Base-by-base conservation (phyloP, 345 rosid species). In the Acer yangbiense region DNA sequence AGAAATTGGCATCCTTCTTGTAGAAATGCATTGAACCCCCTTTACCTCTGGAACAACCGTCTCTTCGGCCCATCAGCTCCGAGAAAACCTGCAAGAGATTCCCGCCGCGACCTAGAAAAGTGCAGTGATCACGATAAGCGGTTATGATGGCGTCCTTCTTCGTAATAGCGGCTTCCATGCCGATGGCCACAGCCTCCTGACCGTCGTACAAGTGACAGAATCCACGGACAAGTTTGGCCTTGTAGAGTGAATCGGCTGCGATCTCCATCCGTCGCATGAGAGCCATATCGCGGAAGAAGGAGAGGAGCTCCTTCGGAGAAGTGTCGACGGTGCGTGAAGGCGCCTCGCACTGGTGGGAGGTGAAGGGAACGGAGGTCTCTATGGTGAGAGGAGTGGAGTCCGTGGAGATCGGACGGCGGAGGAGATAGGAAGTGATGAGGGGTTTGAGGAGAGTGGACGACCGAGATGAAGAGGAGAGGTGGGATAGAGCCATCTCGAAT, bases 121-220 rank as follows among this genome's bases (percentile, higher is more conserved):
- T 84, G 85, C 97, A 96, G 81, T 96, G 99, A 74, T 96, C 99
- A 6, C 99, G 91, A 65, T 96, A 96, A 6, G 98, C 91, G 2
- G 99, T 94, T 75, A 96, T 92, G 73, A 96, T 94, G 66, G 84
- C 84, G 79, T 96, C 99, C 61, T 87, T 91, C 75, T 88, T 96
- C 1, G 97, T 94, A 66, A 94, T 92, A 23, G 93, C 97, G 16
- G 99, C 97, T 80, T 92, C 98, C 99, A 96, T 96, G 9, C 97
- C 98, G 41, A 96, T 81, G 62, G 97, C 93, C 39, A 94, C 97
- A 12, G 97, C 99, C 73, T 96, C 99, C 75, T 96, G 98, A 0
- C 99, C 99, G 66, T 96, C 99, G 86, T 96, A 96, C n/a, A 96
- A 90, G 76, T 96, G 99, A 76, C 98, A 96, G 84, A 96, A 96